Evolutionary conservation across 225 moss, liverwort and hornwort species (phyloP).

Genomic region (Physcomitrium patens): DNA sequence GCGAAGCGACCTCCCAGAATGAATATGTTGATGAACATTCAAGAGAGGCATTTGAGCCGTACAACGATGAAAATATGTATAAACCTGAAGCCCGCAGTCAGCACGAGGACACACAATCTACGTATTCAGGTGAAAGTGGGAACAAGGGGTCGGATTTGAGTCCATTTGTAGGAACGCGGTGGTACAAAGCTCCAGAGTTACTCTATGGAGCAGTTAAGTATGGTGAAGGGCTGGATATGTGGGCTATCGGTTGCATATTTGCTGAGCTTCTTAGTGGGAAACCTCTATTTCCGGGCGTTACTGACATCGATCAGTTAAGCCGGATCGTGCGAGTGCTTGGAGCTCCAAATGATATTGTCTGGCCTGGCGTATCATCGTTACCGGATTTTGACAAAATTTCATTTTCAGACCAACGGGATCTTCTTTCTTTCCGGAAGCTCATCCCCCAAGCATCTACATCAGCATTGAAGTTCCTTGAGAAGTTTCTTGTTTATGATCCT

Average conservation of each 20-base stretch:
- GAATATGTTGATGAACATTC: conserved; percentile 27
- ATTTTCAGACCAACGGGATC: conserved; percentile 74
- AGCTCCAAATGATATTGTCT: conserved; percentile 67
- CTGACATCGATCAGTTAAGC: conserved; percentile 95
- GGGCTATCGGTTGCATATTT: conserved; percentile 92
- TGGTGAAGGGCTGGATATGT: conserved; percentile 80
- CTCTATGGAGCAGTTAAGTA: conserved; percentile 92
- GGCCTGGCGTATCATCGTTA: conserved; percentile 80
- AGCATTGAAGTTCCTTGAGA: conserved; percentile 66
- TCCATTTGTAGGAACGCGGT: conserved; percentile 91
- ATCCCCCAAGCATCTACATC: conserved; percentile 61
- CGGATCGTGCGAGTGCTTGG: conserved; percentile 87
- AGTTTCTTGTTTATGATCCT: conserved; percentile 38
- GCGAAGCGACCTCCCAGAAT: conserved; percentile 33
- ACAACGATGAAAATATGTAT: conserved; percentile 38
- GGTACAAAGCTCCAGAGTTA: conserved; percentile 98
- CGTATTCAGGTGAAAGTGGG: conserved; percentile 58
- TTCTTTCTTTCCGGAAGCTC: conserved; percentile 61
- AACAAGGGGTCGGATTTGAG: conserved; percentile 71
- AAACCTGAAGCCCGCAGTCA: conserved; percentile 56
- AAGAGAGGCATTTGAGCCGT: conserved; percentile 24
- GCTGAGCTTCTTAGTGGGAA: conserved; percentile 87
- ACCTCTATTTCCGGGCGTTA: conserved; percentile 82
- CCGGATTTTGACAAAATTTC: conserved; percentile 93
- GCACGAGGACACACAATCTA: conserved; percentile 55